phyloP scores from a whole-genome alignment of 495 filamentous ascomycete species.

The Penicillium longicatenatum region DNA sequence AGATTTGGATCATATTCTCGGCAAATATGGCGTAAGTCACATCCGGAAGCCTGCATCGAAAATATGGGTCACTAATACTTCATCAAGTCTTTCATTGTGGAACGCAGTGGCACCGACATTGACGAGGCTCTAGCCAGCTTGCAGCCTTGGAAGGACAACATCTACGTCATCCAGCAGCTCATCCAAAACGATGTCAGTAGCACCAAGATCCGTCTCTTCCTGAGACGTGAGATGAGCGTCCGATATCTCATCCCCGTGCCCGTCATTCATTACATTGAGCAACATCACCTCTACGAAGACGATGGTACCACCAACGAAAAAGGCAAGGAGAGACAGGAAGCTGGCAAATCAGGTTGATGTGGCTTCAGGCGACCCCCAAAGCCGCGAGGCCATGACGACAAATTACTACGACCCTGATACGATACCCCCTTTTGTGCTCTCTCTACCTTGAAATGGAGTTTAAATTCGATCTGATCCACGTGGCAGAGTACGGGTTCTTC shows the following conservation, averaged over 20 bases:
- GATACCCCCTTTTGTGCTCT: slow-evolving; percentile 28
- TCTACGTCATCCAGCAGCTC: slow-evolving; percentile 83
- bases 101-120: slow-evolving; percentile 86
- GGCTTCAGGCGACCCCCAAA: background rate
- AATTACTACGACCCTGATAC: slow-evolving; percentile 24
- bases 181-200: slow-evolving; percentile 90
- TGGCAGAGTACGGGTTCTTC: background rate
- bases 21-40: slow-evolving; percentile 65
- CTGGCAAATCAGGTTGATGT: slow-evolving; percentile 24
- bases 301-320: slow-evolving; percentile 50
- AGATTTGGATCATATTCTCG: slow-evolving; percentile 87
- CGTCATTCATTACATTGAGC: slow-evolving; percentile 78
- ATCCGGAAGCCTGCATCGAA: background rate
- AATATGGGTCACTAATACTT: background rate
- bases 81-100: slow-evolving; percentile 74
- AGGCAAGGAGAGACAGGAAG: slow-evolving; percentile 36
- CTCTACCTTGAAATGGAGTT: slow-evolving; percentile 6
- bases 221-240: slow-evolving; percentile 79
- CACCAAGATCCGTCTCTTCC: slow-evolving; percentile 84
- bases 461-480: slow-evolving; percentile 2
- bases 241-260: slow-evolving; percentile 63
- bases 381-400: slow-evolving; percentile 17
- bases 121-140: slow-evolving; percentile 77
- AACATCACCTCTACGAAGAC: slow-evolving; percentile 72
- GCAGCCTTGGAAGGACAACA: slow-evolving; percentile 74